These are phyloP conservation scores for Yarrowia hollandica DNA, from an alignment of 805 yeast species.

Conservation along the genomic window DNA sequence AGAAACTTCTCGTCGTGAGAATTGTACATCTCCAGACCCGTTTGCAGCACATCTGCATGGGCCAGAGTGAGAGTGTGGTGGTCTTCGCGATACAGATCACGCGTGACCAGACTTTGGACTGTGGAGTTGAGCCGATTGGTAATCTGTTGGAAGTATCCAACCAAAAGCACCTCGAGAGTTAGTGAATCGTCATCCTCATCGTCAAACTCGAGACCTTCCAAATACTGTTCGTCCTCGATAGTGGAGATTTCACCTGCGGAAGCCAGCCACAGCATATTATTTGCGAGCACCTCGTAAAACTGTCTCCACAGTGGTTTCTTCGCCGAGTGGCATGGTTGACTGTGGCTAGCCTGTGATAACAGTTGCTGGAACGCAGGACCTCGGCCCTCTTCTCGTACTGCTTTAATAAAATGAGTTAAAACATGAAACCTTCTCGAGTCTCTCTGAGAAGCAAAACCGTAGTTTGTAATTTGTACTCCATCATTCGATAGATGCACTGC, in stretches of 20 bases:
- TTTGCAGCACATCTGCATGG: constrained; percentile 18
- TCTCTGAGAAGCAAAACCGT: background rate
- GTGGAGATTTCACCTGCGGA: constrained; percentile 25
- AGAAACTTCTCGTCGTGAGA: constrained; percentile 23
- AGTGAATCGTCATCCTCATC: constrained; percentile 14
- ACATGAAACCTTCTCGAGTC: constrained; percentile 20
- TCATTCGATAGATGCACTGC: background rate
- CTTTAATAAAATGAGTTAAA: constrained; percentile 19
- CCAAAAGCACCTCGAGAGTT: constrained; percentile 10
- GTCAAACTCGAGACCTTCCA: constrained; percentile 22
- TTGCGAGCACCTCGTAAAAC: constrained; percentile 24
- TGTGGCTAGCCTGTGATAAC: constrained; percentile 5
- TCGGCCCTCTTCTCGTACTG: constrained; percentile 13
- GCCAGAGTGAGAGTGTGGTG: constrained; percentile 12
- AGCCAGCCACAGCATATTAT: constrained; percentile 24
- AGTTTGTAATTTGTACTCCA: constrained; percentile 4
- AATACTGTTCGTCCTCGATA: constrained; percentile 22
- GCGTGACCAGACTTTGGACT: constrained; percentile 7
- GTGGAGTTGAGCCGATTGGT: constrained; percentile 12
- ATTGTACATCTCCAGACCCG: constrained; percentile 27
- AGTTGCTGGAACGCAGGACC: constrained; percentile 1
- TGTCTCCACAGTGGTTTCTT: constrained; percentile 14
- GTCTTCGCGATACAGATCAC: constrained; percentile 23
- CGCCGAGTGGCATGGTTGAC: background rate
- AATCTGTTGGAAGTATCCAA: constrained; percentile 24